These are phyloP conservation scores for Eimeria maxima DNA, from an alignment of 169 alveolate species.

Conservation along the genomic window DNA sequence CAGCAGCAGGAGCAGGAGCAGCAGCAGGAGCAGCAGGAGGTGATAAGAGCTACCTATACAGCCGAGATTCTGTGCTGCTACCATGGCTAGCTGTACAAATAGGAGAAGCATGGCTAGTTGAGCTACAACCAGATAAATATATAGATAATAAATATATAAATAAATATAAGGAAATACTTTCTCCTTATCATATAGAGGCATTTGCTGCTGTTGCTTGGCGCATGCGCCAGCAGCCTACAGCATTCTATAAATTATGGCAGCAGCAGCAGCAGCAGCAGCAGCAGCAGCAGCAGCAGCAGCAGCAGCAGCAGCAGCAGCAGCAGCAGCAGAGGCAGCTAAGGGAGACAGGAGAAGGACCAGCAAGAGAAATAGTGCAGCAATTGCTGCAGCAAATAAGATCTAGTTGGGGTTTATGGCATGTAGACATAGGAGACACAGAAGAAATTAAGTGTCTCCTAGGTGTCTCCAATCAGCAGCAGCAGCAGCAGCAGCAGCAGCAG, in stretches of 20 bases:
- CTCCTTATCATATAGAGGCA: slow-evolving; percentile 39
- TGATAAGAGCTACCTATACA: not conserved
- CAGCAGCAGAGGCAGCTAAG: not conserved
- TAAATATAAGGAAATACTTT: not conserved
- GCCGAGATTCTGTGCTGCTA: slow-evolving; percentile 26
- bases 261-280: not conserved
- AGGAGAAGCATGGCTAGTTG: slow-evolving; percentile 45
- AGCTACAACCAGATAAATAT: slow-evolving; percentile 54
- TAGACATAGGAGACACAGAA: not conserved
- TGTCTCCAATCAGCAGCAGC: not conserved
- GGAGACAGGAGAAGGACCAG: not conserved
- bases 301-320: not conserved
- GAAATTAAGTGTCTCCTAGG: not conserved
- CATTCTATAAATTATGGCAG: slow-evolving; percentile 19
- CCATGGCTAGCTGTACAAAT: slow-evolving; percentile 70
- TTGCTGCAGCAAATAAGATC: not conserved
- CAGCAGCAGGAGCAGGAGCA: not conserved
- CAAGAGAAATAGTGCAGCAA: not conserved
- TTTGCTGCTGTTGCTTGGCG: slow-evolving; percentile 49
- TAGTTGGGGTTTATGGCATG: slow-evolving; percentile 39
- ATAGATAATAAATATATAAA: not conserved
- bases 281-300: not conserved
- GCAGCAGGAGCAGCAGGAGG: too few species aligned
- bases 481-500: slow-evolving; percentile 19
- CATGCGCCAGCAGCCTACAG: slow-evolving; percentile 3